phyloP scores from a whole-genome alignment of 1,284 basidiomycete species.

The Sporisorium graminicola region DNA sequence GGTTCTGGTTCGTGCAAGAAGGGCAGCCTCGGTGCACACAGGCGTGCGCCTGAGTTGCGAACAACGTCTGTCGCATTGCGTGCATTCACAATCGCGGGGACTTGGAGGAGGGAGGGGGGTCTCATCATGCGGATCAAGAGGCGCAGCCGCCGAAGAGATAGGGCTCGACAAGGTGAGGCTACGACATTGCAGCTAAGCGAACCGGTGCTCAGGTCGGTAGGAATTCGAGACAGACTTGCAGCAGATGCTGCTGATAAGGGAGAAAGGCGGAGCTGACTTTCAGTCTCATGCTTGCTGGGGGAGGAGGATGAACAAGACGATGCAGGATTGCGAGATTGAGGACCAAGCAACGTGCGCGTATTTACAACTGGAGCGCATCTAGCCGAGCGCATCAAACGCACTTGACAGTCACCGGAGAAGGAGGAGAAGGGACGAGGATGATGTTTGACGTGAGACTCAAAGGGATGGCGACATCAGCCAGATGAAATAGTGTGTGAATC shows the following conservation, averaged over 20 bases:
- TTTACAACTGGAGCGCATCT: background rate
- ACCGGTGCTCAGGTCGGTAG: no score
- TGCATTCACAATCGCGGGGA: background rate
- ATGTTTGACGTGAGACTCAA: background rate
- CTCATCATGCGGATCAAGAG: background rate
- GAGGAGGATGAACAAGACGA: background rate
- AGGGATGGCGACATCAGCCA: background rate
- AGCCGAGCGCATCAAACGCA: background rate
- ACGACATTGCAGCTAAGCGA: background rate
- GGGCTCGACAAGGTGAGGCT: background rate
- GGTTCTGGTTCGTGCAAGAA: background rate
- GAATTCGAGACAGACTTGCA: background rate
- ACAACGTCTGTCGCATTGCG: constrained; percentile 8
- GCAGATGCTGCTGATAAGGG: constrained; percentile 4
- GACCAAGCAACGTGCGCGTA: background rate
- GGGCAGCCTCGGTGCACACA: background rate
- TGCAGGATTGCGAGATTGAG: constrained; percentile 7
- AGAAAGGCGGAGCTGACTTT: constrained; percentile 3
- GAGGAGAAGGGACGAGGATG: background rate
- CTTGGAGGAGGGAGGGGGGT: background rate
- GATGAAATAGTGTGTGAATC: background rate
- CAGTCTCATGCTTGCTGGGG: background rate
- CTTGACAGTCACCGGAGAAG: background rate
- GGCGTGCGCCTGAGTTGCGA: constrained; percentile 11
- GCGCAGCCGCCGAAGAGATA: background rate